phyloP scores from a whole-genome alignment of 352 stramenopile species.

The Phytophthora palmivora region DNA sequence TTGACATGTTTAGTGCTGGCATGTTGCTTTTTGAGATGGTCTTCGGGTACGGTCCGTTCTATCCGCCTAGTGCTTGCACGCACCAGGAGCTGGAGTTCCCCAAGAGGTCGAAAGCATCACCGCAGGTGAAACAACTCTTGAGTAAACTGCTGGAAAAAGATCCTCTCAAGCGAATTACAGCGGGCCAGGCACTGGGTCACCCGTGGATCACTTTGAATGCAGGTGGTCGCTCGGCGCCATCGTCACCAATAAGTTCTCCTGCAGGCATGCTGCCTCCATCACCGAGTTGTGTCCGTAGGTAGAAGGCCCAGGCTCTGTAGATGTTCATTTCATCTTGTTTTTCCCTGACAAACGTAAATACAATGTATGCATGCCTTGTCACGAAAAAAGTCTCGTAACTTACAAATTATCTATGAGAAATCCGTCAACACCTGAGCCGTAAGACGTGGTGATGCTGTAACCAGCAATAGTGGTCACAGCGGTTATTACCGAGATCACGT shows the following conservation, averaged over 20 bases:
- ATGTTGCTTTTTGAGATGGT: slow-evolving; percentile 82
- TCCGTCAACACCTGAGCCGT: slow-evolving; percentile 55
- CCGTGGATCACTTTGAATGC: slow-evolving; percentile 74
- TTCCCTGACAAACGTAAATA: not conserved
- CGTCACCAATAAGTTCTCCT: slow-evolving; percentile 29
- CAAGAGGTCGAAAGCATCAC: slow-evolving; percentile 38
- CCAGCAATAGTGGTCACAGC: slow-evolving; percentile 29
- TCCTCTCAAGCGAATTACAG: slow-evolving; percentile 75
- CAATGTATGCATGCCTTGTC: slow-evolving; percentile 4
- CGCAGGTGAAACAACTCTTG: slow-evolving; percentile 75
- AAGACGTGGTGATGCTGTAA: slow-evolving; percentile 47
- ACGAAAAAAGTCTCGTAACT: not conserved
- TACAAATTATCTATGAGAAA: slow-evolving; percentile 49
- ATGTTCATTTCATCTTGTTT: slow-evolving; percentile 22
- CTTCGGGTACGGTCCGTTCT: slow-evolving; percentile 77
- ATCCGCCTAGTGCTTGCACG: slow-evolving; percentile 71
- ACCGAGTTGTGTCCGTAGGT: slow-evolving; percentile 25
- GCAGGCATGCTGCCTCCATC: slow-evolving; percentile 9
- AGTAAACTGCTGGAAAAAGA: slow-evolving; percentile 71
- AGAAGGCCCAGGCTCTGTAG: slow-evolving; percentile 4
- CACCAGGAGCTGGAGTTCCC: slow-evolving; percentile 70
- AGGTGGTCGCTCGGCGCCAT: slow-evolving; percentile 42
- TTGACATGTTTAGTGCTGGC: slow-evolving; percentile 82
- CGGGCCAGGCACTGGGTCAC: slow-evolving; percentile 81
- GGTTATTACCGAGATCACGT: slow-evolving; percentile 32